Evolutionary conservation across 345 rosid genomes (phyloP), one percentile per base, ranked within the genome.

Genomic region (Punica granatum): DNA sequence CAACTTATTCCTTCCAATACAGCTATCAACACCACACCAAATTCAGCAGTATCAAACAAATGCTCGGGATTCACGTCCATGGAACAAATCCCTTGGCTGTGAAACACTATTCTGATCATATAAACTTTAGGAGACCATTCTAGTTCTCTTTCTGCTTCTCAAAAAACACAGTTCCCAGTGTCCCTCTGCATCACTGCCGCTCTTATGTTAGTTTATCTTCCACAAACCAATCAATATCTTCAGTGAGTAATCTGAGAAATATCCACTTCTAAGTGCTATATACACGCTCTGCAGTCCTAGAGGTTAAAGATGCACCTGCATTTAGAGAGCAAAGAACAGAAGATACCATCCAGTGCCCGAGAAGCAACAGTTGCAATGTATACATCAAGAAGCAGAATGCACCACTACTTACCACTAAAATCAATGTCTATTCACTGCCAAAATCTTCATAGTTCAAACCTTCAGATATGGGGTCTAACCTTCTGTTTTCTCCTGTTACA

Each of bases 391-490:
- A 14, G 33, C 60, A 56, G 8, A 56, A 56, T 56, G 60, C 60
- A n/a, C 46, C 60, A n/a, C 46, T n/a, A 37, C 53, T 0, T 63
- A 70, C 73, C 73, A 8, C 7, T 36, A 32, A 68, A 68, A 26
- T 41, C 71, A 78, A 54, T 59, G 61, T 16, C 75, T 86, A 90
- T 74, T 86, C 88, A 77, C 88, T 88, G 69, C 89, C 86, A 69
- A 86, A 80, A 54, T 82, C 86, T 33, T 90, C 94, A 72, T 83
- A 89, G 82, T 87, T 89, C 80, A 90, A 75, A 72, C 96, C 88
- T 85, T 93, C 98, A 36, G 93, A 86, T 79, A 93, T 89, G 53
- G 92, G 80, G 67, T 89, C 96, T 83, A 90, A 75, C 82, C 92
- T 86, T 76, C 75, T 89, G 74, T 77, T 83, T 63, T 87, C 96